Conservation (phyloP, 1,139 yeast genomes). For the Groenewaldozyma auringiensis region DNA sequence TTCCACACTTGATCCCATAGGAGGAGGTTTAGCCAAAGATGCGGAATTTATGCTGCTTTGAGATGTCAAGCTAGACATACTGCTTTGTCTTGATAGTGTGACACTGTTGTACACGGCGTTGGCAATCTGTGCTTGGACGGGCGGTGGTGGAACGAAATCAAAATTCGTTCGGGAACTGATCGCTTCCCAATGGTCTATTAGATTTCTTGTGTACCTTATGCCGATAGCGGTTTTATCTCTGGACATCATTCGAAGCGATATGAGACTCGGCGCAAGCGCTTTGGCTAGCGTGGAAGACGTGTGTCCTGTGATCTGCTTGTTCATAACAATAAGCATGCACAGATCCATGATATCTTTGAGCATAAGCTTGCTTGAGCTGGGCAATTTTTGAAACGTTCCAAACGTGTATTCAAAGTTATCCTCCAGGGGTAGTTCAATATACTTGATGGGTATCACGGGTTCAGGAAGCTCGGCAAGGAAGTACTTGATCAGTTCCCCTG, state of each 20-base stretch:
- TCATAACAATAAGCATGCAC: conserved; percentile 15
- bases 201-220: conserved; percentile 21
- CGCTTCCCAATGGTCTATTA: conserved; percentile 27
- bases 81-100: neutral
- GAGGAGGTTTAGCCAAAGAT: neutral
- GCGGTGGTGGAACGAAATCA: conserved; percentile 4
- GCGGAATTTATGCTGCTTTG: neutral
- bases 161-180: conserved; percentile 9
- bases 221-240: conserved; percentile 24
- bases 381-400: conserved; percentile 16
- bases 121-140: neutral
- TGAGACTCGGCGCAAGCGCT: conserved; percentile 29
- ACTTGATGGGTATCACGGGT: conserved; percentile 28
- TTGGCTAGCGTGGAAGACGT: conserved; percentile 22
- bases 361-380: conserved; percentile 19
- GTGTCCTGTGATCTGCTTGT: conserved; percentile 17
- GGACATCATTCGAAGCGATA: conserved; percentile 22
- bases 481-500: conserved; percentile 32
- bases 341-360: conserved; percentile 20
- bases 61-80: neutral
- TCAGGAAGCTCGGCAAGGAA: conserved; percentile 31
- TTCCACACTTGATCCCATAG: too few species aligned
- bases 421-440: conserved; percentile 25
- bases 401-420: conserved; percentile 25
- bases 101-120: neutral